A percentile compares a stretch with the other conserved stretches of the same genome.
Conservation (phyloP, 345 rosid species). For the Salix arbutifolia region DNA sequence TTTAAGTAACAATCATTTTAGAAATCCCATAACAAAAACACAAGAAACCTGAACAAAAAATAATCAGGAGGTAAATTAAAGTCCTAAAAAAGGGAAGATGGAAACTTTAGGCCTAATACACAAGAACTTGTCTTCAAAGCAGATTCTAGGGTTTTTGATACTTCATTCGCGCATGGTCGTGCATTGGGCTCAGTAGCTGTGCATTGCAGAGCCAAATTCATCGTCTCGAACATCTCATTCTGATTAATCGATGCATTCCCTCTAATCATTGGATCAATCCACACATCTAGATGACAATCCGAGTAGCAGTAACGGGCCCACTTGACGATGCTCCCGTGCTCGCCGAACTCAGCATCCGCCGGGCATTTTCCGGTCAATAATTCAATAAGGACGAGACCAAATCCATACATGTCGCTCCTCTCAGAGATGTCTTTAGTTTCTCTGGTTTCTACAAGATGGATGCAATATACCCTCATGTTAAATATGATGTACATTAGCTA, state of each 20-base stretch:
- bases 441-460: slow-evolving; percentile 44
- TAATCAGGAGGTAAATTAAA: slow-evolving; percentile 18
- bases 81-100: slow-evolving; percentile 27
- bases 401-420: slow-evolving; percentile 62
- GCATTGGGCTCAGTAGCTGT: slow-evolving; percentile 58
- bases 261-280: slow-evolving; percentile 61
- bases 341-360: slow-evolving; percentile 54
- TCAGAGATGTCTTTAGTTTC: slow-evolving; percentile 46
- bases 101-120: slow-evolving; percentile 30
- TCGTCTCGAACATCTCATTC: slow-evolving; percentile 46
- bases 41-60: slow-evolving; percentile 9
- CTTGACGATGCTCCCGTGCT: slow-evolving; percentile 46
- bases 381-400: slow-evolving; percentile 64
- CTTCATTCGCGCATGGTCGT: slow-evolving; percentile 51
- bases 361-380: slow-evolving; percentile 66
- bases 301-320: slow-evolving; percentile 79
- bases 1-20: slow-evolving; percentile 11
- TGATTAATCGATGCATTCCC: slow-evolving; percentile 26
- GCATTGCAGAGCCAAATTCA: slow-evolving; percentile 74
- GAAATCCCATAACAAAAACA: slow-evolving; percentile 2
- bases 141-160: slow-evolving; percentile 47
- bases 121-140: slow-evolving; percentile 35
- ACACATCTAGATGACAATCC: slow-evolving; percentile 52
- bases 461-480: neutral
- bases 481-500: neutral